Percentiles rank a stretch among this genome's conserved stretches.
These are phyloP conservation scores for Apiospora aurea DNA, from an alignment of 2,329 filamentous ascomycete genomes.

Conservation along the genomic window DNA sequence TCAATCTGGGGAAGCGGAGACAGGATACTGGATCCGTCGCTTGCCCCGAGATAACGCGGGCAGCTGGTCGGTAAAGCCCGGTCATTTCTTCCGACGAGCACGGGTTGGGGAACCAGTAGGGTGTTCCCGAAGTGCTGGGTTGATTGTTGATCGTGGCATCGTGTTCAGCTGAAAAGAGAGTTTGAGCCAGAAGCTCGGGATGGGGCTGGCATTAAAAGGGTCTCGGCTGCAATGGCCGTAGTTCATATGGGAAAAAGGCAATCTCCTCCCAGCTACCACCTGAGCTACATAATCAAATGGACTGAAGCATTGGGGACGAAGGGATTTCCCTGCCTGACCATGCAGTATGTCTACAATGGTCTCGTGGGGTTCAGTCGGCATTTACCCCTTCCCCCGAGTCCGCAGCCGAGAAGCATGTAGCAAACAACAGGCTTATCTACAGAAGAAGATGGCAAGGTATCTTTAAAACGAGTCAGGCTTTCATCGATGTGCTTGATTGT, in stretches of 20 bases:
- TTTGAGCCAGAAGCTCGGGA: background rate
- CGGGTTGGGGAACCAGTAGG: background rate
- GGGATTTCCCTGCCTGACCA: background rate
- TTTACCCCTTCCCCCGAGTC: background rate
- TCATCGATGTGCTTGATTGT: background rate
- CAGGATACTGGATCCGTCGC: background rate
- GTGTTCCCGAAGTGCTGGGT: background rate
- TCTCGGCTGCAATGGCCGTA: background rate
- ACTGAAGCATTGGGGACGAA: background rate
- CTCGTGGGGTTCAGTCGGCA: background rate
- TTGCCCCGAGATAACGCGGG: conserved; percentile 3
- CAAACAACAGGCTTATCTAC: background rate
- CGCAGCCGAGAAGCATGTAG: background rate
- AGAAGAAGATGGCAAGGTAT: background rate
- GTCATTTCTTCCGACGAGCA: background rate
- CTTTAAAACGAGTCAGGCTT: background rate
- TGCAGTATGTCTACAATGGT: too few species aligned
- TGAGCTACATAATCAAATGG: background rate
- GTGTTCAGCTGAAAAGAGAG: conserved; percentile 11
- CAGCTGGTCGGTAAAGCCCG: background rate
- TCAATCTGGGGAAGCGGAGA: conserved; percentile 17
- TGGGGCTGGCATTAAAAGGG: background rate
- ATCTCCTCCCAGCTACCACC: background rate
- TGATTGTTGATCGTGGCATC: background rate
- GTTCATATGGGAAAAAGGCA: background rate